A percentile compares a stretch with the other conserved stretches of the same genome.
These are phyloP conservation scores for Aspergillus flavus DNA, from an alignment of 2,329 filamentous ascomycete species.

Conservation along the genomic window DNA sequence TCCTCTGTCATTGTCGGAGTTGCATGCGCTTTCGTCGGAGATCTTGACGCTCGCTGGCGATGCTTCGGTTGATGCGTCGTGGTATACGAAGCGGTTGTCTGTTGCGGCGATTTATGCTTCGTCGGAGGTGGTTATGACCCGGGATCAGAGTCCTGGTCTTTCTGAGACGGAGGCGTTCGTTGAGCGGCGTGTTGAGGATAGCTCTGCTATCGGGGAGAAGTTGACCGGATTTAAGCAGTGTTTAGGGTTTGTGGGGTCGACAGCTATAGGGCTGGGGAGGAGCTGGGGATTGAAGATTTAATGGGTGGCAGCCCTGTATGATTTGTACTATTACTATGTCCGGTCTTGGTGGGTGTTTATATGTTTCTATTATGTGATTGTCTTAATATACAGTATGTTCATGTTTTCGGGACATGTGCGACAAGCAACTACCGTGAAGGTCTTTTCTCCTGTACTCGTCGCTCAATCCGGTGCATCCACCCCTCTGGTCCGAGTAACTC, in stretches of 20 bases:
- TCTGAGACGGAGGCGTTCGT: constrained; percentile 79
- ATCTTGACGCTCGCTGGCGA: constrained; percentile 89
- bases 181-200: constrained; percentile 72
- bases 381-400: constrained; percentile 2
- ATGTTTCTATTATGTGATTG: constrained; percentile 6
- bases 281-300: constrained; percentile 85
- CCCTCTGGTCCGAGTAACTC: constrained; percentile 30
- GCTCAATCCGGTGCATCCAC: constrained; percentile 28
- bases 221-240: constrained; percentile 71
- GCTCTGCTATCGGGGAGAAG: constrained; percentile 62
- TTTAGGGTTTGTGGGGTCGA: constrained; percentile 77
- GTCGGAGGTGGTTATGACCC: constrained; percentile 91
- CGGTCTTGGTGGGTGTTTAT: constrained; percentile 1
- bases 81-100: constrained; percentile 76
- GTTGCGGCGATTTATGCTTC: constrained; percentile 71
- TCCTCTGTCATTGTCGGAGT: constrained; percentile 73
- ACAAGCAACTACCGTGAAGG: background rate
- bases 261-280: constrained; percentile 77
- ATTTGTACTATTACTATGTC: constrained; percentile 6
- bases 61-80: constrained; percentile 75
- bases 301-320: background rate
- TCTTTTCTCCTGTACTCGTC: constrained; percentile 13
- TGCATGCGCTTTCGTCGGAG: constrained; percentile 83
- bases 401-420: background rate
- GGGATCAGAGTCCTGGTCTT: constrained; percentile 74